phyloP scores from a whole-genome alignment of 2,329 filamentous ascomycete species.

The Colletotrichum sublineola region DNA sequence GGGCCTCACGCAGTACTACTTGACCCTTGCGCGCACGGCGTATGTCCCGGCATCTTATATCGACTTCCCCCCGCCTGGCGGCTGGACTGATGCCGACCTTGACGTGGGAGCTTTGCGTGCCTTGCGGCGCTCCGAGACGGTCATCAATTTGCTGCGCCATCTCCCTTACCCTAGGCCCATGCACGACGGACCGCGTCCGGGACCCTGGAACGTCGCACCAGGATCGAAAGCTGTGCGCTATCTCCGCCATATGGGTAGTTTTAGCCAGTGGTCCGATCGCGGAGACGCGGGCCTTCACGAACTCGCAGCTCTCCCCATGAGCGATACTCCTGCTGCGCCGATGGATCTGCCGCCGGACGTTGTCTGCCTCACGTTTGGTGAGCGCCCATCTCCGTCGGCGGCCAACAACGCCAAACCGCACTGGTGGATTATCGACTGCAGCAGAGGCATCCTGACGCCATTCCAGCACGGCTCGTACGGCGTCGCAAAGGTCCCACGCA shows the following conservation, averaged over 20 bases:
- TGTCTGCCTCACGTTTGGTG: slow-evolving; percentile 28
- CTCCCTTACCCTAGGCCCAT: slow-evolving; percentile 38
- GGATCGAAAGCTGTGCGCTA: slow-evolving; percentile 35
- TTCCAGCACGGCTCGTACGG: slow-evolving; percentile 19
- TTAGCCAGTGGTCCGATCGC: slow-evolving; percentile 36
- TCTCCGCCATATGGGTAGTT: slow-evolving; percentile 34
- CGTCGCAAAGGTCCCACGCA: slow-evolving; percentile 32
- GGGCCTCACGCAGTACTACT: slow-evolving; percentile 34
- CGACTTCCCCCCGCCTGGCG: slow-evolving; percentile 28
- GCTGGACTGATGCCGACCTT: slow-evolving; percentile 39
- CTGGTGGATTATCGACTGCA: slow-evolving; percentile 41
- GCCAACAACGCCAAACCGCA: background rate
- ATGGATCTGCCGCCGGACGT: slow-evolving; percentile 35
- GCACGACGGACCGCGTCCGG: slow-evolving; percentile 38
- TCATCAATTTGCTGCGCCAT: slow-evolving; percentile 38
- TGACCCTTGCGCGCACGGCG: slow-evolving; percentile 21
- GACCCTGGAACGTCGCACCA: slow-evolving; percentile 38
- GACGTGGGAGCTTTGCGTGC: slow-evolving; percentile 36
- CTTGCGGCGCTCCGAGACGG: slow-evolving; percentile 34
- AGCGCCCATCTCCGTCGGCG: background rate
- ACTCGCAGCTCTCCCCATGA: slow-evolving; percentile 25
- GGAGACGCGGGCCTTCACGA: slow-evolving; percentile 33
- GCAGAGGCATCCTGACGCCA: slow-evolving; percentile 28
- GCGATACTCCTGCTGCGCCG: slow-evolving; percentile 27
- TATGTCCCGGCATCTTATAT: slow-evolving; percentile 31